These are phyloP conservation scores for Mychonastes homosphaera DNA, from an alignment of 139 green algal species.

Conservation along the genomic window DNA sequence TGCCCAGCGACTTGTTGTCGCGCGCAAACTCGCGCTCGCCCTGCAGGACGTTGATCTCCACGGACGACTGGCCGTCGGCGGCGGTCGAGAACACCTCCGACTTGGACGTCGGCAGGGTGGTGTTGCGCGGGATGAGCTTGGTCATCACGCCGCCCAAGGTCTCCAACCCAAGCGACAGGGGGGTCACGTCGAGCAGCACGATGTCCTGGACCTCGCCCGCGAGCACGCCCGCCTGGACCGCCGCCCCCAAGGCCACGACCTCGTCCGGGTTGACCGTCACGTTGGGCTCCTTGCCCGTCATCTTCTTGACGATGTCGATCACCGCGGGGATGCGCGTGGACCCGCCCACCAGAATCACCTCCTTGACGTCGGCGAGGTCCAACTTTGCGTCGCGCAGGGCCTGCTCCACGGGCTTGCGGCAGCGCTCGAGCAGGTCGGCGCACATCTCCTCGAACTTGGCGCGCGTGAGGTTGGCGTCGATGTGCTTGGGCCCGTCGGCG, in stretches of 20 bases:
- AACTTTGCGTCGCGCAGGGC: slow-evolving; percentile 92
- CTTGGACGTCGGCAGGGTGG: slow-evolving; percentile 94
- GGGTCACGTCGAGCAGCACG: slow-evolving; percentile 95
- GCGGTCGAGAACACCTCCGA: slow-evolving; percentile 93
- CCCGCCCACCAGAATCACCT: slow-evolving; percentile 90
- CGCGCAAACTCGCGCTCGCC: slow-evolving; percentile 72
- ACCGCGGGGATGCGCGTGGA: slow-evolving; percentile 96
- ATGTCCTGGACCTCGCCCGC: slow-evolving; percentile 85
- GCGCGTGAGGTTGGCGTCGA: slow-evolving; percentile 69
- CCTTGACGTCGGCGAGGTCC: slow-evolving; percentile 51
- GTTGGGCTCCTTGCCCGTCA: slow-evolving; percentile 91
- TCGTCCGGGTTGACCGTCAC: slow-evolving; percentile 98
- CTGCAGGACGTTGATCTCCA: slow-evolving; percentile 98
- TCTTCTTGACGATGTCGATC: slow-evolving; percentile 76
- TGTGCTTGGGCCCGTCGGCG: slow-evolving; percentile 97
- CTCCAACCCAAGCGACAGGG: slow-evolving; percentile 92
- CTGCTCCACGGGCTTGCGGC: slow-evolving; percentile 78
- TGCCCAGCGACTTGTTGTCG: slow-evolving; percentile 96
- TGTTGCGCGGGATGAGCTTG: slow-evolving; percentile 95
- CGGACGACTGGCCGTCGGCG: slow-evolving; percentile 88
- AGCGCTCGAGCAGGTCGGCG: slow-evolving; percentile 85
- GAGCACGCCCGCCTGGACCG: slow-evolving; percentile 82
- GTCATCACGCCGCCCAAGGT: slow-evolving; percentile 96
- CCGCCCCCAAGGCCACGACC: slow-evolving; percentile 95
- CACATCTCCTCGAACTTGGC: slow-evolving; percentile 94